Evolutionary conservation across 208 protist species (phyloP).

Genomic region (Spongospora subterranea): DNA sequence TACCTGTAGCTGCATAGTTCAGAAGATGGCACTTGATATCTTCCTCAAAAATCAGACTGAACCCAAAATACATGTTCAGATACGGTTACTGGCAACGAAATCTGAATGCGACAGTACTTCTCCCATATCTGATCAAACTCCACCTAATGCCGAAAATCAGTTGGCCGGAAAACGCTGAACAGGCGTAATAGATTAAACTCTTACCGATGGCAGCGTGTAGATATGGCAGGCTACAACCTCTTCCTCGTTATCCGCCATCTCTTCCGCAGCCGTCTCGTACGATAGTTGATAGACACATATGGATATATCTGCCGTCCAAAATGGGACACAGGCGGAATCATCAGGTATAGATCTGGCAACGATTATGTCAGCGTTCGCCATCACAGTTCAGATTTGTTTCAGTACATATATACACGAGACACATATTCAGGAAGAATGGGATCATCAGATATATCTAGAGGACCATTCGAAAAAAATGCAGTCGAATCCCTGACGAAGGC

Average conservation of each 20-base stretch:
- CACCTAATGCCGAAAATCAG: not conserved
- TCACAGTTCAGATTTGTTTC: not conserved
- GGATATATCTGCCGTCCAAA: not conserved
- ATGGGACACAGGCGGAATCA: slow-evolving; percentile 6
- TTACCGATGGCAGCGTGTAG: slow-evolving; percentile 14
- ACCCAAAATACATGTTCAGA: not conserved
- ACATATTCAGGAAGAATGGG: not conserved
- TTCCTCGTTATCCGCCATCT: slow-evolving; percentile 48
- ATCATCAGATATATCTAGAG: slow-evolving; percentile 6
- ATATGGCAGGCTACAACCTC: slow-evolving; percentile 29
- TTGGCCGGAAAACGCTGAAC: not conserved
- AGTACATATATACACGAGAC: not conserved
- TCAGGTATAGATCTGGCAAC: not conserved
- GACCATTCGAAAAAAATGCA: not conserved
- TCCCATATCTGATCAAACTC: slow-evolving; percentile 41
- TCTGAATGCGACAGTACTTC: not conserved
- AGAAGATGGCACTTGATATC: slow-evolving; percentile 12
- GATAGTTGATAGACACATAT: slow-evolving; percentile 39
- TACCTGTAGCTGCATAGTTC: slow-evolving; percentile 9
- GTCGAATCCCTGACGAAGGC: slow-evolving; percentile 20
- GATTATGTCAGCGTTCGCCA: not conserved
- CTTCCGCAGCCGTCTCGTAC: not conserved
- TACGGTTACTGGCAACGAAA: not conserved
- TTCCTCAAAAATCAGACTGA: slow-evolving; percentile 13
- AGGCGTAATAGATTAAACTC: too few species aligned